Base-by-base conservation (phyloP, 371 early-diverging fungal genomes). In the Circinella umbellata region DNA sequence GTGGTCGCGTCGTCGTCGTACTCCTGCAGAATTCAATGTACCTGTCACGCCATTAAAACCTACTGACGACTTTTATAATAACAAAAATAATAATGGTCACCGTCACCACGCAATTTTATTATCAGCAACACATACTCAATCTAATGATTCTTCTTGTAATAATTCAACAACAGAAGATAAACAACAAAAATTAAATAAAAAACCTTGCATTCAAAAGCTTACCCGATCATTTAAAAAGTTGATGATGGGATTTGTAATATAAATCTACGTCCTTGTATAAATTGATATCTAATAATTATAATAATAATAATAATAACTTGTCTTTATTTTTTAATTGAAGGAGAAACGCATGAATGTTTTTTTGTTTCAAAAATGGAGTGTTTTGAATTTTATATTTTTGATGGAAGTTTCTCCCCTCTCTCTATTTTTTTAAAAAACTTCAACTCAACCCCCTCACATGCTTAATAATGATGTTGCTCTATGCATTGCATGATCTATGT, bases 201-300 rank as follows among this genome's bases (percentile, higher is more conserved):
- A 18, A 8, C 57, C 20, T 11, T 34, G 57, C n/a, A 27, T 57
- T 13, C 57, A 57, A 18, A 57, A 57, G n/a, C 6, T 57, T n/a
- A 34, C 57, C 57, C 57, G 57, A 34, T 34, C 57, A 4, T 27
- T 57, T n/a, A 57, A 57, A 57, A 57, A 57, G 14, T 57, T 57
- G 6, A 14, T 57, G 34, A 57, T 34, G 35, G 35, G 35, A 34
- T 34, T 57, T 57, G 57, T 57, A 57, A 7, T 34, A 57, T 27
- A 27, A 27, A 27, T 27, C 27, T 27, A 27, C 27, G 1, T 27
- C 0, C 27, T 27, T 27, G 27, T 27, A 27, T 27, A 27, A 27
- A 27, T 27, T 27, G 27, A 27, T 27, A 27, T 27, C 27, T 27
- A 27, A 27, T 27, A 27, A 27, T 27, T 1, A 27, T 27, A 27